Base-by-base conservation (phyloP, 441 rosid species). In the Iberis amara region DNA sequence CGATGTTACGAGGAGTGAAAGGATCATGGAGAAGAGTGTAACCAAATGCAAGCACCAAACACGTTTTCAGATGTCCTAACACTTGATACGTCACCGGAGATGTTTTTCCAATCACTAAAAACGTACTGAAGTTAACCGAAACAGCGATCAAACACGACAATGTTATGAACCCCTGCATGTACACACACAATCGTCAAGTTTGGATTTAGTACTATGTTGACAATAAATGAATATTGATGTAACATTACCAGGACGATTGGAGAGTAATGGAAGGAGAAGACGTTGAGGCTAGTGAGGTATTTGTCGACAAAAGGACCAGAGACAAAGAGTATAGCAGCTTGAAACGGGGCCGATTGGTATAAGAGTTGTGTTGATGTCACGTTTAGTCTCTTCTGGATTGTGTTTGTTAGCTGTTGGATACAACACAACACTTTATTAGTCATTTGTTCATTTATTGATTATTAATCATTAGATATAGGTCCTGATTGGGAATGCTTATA, bases 81-180 rank as follows among this genome's bases (percentile, higher is more conserved):
- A 92, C 99, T 77, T 92, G 99, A 64, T 92, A 92, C 9, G 99
- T 88, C 13, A 92, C 96, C 0, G 99, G 99, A 2, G 99, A 92
- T 47, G 99, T 92, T 75, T 89, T 92, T n/a, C 99, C 99, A 14
- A 92, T 83, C 10, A 92, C 99, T 75, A 92, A 69, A 62, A 92
- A 92, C 1, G 99, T 92, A 66, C 99, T 92, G 61, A 92, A 92
- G 77, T 92, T 92, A 58, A 92, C 99, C 5, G 94, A 68, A 42
- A 92, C 99, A 18, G 99, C 68, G 66, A 92, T 89, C 14, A 92
- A 23, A 69, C 99, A 92, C 3, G 99, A 92, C 2, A 92, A 69
- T 15, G 78, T 65, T 67, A 92, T 89, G 65, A 92, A 92, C 1
- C 67, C 80, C 98, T 90, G 83, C 80, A 71, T 57, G 0, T 56